Conservation (phyloP, 495 filamentous ascomycete genomes). For the Podospora australis region DNA sequence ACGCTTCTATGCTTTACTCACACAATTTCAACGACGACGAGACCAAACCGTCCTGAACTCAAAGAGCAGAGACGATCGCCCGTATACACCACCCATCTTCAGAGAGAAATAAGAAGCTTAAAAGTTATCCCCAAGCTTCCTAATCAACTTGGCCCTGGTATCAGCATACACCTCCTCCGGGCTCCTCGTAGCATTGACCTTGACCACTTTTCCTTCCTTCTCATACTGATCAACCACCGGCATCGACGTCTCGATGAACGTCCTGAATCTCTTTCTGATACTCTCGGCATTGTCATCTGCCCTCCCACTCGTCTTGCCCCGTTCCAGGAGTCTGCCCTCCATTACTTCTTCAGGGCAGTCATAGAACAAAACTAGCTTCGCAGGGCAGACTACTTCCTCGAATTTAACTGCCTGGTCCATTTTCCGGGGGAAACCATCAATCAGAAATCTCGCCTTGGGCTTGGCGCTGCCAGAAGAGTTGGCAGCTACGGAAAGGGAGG, state of each 20-base stretch:
- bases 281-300: slow-evolving; percentile 91
- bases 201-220: slow-evolving; percentile 68
- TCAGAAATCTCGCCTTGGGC: slow-evolving; percentile 69
- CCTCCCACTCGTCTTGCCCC: slow-evolving; percentile 86
- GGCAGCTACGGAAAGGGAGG: too few relatives aligned
- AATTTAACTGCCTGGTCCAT: slow-evolving; percentile 95
- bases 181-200: slow-evolving; percentile 58
- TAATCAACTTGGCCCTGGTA: slow-evolving; percentile 45
- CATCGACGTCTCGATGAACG: slow-evolving; percentile 93
- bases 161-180: slow-evolving; percentile 70
- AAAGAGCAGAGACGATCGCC: too few relatives aligned
- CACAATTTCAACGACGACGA: too few relatives aligned
- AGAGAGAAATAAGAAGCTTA: too few relatives aligned
- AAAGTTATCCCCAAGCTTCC: slow-evolving; percentile 29
- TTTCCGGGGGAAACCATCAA: slow-evolving; percentile 94
- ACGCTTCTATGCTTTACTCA: too few relatives aligned
- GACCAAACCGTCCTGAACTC: too few relatives aligned
- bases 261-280: slow-evolving; percentile 91
- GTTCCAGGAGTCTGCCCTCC: slow-evolving; percentile 72
- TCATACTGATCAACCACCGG: slow-evolving; percentile 86
- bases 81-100: slow-evolving; percentile 4
- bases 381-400: slow-evolving; percentile 79
- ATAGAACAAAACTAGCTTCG: slow-evolving; percentile 79
- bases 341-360: slow-evolving; percentile 86
- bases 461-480: too few relatives aligned